A percentile compares a stretch with the other conserved stretches of the same genome.
These are phyloP conservation scores for Malania oleifera DNA, from an alignment of 164 flowering plant genomes.

Conservation along the genomic window DNA sequence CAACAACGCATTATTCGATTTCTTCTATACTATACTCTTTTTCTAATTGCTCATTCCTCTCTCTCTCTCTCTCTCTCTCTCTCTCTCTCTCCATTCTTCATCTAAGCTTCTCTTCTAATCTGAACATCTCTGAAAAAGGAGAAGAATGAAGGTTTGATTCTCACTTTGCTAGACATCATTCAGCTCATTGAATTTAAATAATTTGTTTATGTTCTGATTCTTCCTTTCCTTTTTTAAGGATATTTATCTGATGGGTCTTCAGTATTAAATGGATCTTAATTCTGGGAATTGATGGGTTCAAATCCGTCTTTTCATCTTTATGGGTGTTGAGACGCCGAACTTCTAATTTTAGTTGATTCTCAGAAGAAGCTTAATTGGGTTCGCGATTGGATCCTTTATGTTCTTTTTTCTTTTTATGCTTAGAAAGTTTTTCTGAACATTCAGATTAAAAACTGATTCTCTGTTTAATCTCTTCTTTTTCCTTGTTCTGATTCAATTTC, in stretches of 20 bases:
- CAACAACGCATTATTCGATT: slow-evolving; percentile 1
- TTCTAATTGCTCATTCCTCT: neutral
- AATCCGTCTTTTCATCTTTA: too few species aligned
- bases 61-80: slow-evolving; percentile 1
- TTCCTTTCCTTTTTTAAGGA: neutral
- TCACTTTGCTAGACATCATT: neutral
- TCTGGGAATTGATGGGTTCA: too few species aligned
- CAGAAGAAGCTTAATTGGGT: too few species aligned
- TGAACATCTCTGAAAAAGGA: slow-evolving; percentile 7
- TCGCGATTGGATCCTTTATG: too few species aligned
- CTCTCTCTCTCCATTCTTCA: neutral
- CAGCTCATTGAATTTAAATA: neutral
- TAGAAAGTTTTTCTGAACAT: too few species aligned
- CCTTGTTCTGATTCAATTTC: neutral
- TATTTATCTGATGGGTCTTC: neutral
- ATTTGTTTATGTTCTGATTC: neutral
- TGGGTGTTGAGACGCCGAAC: too few species aligned
- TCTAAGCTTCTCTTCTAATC: neutral
- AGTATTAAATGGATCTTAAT: too few species aligned
- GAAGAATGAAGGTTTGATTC: slow-evolving; percentile 28
- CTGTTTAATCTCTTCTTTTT: too few species aligned
- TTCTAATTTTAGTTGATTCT: too few species aligned
- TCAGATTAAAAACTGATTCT: too few species aligned
- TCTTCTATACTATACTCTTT: neutral
- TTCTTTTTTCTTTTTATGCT: too few species aligned